phyloP scores from a whole-genome alignment of 768 basidiomycete species.

The Tricholoma sp. region DNA sequence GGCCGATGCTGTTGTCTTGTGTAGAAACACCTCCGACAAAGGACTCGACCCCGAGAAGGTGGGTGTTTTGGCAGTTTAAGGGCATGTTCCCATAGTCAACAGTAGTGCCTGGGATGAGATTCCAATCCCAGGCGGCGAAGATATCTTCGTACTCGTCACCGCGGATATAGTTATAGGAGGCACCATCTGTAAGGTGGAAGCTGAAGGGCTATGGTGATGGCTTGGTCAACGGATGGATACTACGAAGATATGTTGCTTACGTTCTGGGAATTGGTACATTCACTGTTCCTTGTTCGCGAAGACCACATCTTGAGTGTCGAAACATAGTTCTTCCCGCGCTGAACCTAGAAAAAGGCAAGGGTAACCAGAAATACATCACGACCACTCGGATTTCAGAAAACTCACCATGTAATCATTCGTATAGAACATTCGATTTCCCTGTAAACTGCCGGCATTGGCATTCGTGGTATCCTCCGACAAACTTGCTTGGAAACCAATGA shows the following conservation, averaged over 20 bases:
- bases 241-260: slow-evolving; percentile 23
- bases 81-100: slow-evolving; percentile 56
- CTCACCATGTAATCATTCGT: slow-evolving; percentile 19
- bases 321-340: slow-evolving; percentile 39
- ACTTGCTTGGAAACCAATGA: slow-evolving; percentile 21
- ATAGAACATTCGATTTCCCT: slow-evolving; percentile 23
- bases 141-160: slow-evolving; percentile 76
- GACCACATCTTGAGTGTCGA: slow-evolving; percentile 63
- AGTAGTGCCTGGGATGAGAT: slow-evolving; percentile 69
- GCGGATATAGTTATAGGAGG: slow-evolving; percentile 55
- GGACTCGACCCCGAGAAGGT: slow-evolving; percentile 39
- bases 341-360: slow-evolving; percentile 6
- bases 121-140: slow-evolving; percentile 72
- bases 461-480: slow-evolving; percentile 14
- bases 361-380: background rate
- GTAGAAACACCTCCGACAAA: slow-evolving; percentile 64
- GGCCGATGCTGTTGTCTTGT: slow-evolving; percentile 44
- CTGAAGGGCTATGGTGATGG: slow-evolving; percentile 42
- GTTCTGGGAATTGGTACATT: slow-evolving; percentile 62
- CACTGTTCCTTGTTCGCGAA: slow-evolving; percentile 52
- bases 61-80: slow-evolving; percentile 42
- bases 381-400: background rate
- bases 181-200: slow-evolving; percentile 68
- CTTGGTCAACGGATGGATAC: background rate
- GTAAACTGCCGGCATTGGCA: slow-evolving; percentile 19